Conservation (phyloP, 116 monocot species). For the Iris pallida region DNA sequence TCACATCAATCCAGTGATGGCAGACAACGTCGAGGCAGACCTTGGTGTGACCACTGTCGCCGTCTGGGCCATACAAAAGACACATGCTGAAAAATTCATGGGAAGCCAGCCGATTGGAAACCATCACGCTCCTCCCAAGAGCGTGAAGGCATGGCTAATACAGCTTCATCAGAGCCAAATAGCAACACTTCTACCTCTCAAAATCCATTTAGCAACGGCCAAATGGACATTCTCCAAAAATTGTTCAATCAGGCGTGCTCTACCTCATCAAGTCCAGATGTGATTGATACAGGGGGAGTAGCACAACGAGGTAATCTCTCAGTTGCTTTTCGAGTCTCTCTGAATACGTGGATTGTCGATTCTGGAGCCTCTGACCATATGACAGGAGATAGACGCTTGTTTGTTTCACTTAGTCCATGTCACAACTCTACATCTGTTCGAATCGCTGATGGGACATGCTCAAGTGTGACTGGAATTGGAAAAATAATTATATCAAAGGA, state of each 20-base stretch:
- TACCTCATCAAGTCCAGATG: too few relatives aligned
- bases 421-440: background rate
- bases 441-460: background rate
- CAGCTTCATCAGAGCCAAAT: background rate
- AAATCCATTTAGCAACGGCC: conserved; percentile 1
- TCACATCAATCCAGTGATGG: too few relatives aligned
- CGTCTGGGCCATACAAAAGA: background rate
- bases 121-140: too few relatives aligned
- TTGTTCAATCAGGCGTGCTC: too few relatives aligned
- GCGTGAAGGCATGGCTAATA: background rate
- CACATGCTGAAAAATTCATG: conserved; percentile 8
- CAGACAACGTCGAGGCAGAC: too few relatives aligned
- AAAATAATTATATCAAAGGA: background rate
- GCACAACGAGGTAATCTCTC: too few relatives aligned
- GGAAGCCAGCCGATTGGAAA: background rate
- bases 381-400: background rate
- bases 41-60: background rate
- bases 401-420: background rate
- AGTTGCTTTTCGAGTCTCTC: too few relatives aligned
- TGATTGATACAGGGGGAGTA: too few relatives aligned
- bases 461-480: background rate
- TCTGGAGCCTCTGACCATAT: background rate
- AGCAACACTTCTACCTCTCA: background rate
- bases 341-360: too few relatives aligned
- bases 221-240: background rate